These are phyloP conservation scores for Perilla frutescens DNA, from an alignment of 257 asterid species.

Conservation along the genomic window DNA sequence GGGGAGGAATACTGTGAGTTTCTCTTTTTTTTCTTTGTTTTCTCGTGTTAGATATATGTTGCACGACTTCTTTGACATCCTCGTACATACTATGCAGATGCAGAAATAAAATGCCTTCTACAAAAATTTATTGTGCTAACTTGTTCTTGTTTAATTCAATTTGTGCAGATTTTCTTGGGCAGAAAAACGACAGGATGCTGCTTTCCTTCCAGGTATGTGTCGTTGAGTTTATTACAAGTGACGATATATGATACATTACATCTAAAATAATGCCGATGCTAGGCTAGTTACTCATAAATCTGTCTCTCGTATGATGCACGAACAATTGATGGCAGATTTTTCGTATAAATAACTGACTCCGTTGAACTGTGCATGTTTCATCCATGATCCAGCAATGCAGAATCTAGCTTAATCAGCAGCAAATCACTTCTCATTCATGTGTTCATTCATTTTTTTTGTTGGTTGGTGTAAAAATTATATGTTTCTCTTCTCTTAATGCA, in stretches of 20 bases:
- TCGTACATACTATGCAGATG: no score
- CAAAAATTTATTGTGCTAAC: conserved; percentile 21
- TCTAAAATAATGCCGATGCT: background rate
- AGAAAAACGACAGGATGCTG: conserved; percentile 60
- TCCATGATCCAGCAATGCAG: no score
- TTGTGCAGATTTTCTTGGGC: conserved; percentile 82
- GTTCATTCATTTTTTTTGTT: background rate
- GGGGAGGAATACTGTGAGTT: conserved; percentile 78
- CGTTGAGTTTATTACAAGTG: no score
- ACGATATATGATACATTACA: background rate
- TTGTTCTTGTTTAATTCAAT: conserved; percentile 12
- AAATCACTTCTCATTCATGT: background rate
- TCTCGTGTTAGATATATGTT: background rate
- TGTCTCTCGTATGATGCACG: no score
- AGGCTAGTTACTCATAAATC: no score
- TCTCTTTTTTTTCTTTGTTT: conserved; percentile 2
- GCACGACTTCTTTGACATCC: no score
- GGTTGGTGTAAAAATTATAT: background rate
- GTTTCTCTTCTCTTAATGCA: conserved; percentile 41
- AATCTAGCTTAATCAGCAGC: no score
- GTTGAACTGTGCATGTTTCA: no score
- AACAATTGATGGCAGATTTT: no score
- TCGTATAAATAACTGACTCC: no score
- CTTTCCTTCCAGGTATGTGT: conserved; percentile 65
- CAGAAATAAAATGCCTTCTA: background rate